phyloP scores from a whole-genome alignment of 2,329 filamentous ascomycete species.

The Knufia fluminis region DNA sequence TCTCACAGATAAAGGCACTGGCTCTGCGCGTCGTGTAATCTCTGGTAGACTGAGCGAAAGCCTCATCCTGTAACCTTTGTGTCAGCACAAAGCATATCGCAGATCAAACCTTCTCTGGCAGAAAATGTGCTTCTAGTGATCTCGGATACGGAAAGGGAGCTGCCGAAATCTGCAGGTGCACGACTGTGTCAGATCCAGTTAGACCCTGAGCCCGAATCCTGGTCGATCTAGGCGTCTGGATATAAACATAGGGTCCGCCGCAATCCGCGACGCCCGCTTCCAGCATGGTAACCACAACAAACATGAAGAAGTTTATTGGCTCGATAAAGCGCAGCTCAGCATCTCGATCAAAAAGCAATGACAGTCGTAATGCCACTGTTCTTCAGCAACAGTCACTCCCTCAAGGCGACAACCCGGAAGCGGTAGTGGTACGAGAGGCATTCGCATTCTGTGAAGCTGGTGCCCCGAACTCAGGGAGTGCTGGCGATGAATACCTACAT shows the following conservation, averaged over 20 bases:
- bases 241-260: neutral
- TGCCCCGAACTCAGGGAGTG: slow-evolving; percentile 41
- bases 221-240: neutral
- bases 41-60: no score
- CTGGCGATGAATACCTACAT: slow-evolving; percentile 80
- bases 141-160: neutral
- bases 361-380: neutral
- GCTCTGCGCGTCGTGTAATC: neutral
- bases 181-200: neutral
- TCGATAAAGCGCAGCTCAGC: slow-evolving; percentile 5
- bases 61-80: no score
- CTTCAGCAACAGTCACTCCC: slow-evolving; percentile 7
- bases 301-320: slow-evolving; percentile 11
- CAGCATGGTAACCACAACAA: slow-evolving; percentile 8
- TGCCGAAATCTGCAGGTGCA: neutral
- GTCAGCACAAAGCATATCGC: neutral
- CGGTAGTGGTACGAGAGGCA: slow-evolving; percentile 32
- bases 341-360: slow-evolving; percentile 3
- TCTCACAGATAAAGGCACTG: neutral
- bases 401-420: slow-evolving; percentile 32
- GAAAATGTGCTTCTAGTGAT: neutral
- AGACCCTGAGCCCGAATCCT: neutral
- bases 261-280: neutral
- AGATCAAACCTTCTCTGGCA: neutral
- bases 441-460: slow-evolving; percentile 71